Percentiles rank a stretch among this genome's conserved stretches.
These are phyloP conservation scores for Fusarium sp. DNA, from an alignment of 2,329 filamentous ascomycete genomes.

Conservation along the genomic window DNA sequence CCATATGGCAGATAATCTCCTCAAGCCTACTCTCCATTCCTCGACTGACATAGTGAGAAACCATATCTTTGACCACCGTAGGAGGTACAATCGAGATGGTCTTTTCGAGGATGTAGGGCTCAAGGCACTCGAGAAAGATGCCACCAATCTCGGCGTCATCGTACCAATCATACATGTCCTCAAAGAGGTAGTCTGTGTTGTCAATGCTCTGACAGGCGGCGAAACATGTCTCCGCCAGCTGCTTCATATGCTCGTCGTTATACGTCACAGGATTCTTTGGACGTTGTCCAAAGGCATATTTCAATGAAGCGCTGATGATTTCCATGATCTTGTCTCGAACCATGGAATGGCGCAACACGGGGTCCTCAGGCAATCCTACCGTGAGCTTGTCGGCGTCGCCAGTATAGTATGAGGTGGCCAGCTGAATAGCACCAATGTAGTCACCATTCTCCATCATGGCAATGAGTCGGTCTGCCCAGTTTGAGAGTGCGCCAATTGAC, in stretches of 20 bases:
- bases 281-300: constrained; percentile 83
- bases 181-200: constrained; percentile 87
- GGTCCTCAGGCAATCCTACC: constrained; percentile 90
- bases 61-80: constrained; percentile 85
- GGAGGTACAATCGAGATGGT: constrained; percentile 83
- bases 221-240: constrained; percentile 87
- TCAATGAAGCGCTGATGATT: constrained; percentile 92
- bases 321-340: constrained; percentile 91
- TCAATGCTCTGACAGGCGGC: constrained; percentile 82
- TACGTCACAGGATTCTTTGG: constrained; percentile 59
- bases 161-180: constrained; percentile 90
- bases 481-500: constrained; percentile 90
- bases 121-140: constrained; percentile 88
- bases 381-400: constrained; percentile 95
- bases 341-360: constrained; percentile 78
- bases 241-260: constrained; percentile 73
- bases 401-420: constrained; percentile 92
- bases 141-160: constrained; percentile 79
- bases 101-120: constrained; percentile 86
- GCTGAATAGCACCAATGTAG: constrained; percentile 88
- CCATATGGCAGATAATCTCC: constrained; percentile 93
- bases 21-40: constrained; percentile 84
- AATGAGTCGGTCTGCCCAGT: constrained; percentile 95
- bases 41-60: constrained; percentile 81
- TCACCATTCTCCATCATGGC: constrained; percentile 98